Percentiles rank a stretch among this genome's conserved stretches.
Evolutionary conservation across 305 asterid species (phyloP).

Genomic region (Petunia hybrid): DNA sequence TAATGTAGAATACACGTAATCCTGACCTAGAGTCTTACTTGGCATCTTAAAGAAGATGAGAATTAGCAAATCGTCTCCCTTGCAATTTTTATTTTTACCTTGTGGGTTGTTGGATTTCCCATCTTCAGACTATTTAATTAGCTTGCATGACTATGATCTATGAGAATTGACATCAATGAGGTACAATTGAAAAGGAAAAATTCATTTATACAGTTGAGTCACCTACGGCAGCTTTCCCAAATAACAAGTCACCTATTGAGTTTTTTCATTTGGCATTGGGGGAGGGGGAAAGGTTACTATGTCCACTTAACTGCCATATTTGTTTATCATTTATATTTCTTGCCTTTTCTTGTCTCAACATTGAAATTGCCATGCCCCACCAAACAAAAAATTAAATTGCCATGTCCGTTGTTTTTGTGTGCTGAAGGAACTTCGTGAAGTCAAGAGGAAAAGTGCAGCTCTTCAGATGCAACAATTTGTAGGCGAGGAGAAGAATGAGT

Average conservation of each 20-base stretch:
- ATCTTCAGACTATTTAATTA: background rate
- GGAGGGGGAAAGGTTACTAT: background rate
- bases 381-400: background rate
- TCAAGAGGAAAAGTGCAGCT: constrained; percentile 86
- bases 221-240: background rate
- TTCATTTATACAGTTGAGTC: background rate
- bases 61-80: background rate
- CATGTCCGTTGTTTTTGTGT: constrained; percentile 32
- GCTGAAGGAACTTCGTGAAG: constrained; percentile 81
- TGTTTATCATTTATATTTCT: background rate
- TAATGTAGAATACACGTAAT: too few relatives aligned
- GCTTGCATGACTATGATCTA: background rate
- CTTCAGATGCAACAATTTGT: constrained; percentile 98
- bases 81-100: background rate
- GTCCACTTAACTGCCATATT: background rate
- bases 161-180: background rate
- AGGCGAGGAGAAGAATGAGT: constrained; percentile 96
- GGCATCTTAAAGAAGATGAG: background rate
- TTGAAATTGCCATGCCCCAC: background rate
- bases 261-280: background rate
- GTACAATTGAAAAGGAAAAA: background rate
- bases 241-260: background rate
- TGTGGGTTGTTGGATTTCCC: background rate
- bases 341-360: background rate
- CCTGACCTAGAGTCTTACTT: background rate